These are phyloP conservation scores for Xanthoceras sorbifolium DNA, from an alignment of 345 rosid species.

Conservation along the genomic window DNA sequence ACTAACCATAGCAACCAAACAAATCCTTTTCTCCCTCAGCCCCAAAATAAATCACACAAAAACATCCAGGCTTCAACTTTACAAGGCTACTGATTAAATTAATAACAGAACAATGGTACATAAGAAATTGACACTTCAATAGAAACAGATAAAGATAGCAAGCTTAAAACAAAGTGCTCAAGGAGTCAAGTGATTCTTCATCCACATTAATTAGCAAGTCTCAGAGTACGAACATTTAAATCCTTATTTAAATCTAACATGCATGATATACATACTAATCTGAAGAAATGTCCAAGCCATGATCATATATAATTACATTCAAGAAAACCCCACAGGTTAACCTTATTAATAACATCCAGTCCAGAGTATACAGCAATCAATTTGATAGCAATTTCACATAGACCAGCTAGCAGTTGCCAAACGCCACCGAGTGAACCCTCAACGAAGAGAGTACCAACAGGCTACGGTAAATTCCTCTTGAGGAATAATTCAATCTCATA, in stretches of 20 bases:
- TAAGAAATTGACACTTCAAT: not conserved
- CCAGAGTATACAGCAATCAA: not conserved
- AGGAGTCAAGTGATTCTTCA: conserved; percentile 1
- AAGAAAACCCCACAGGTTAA: not conserved
- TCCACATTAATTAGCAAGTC: conserved; percentile 3
- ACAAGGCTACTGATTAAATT: not conserved
- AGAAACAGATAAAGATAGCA: not conserved
- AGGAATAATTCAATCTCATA: not conserved
- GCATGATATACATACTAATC: not conserved
- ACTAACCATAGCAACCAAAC: not conserved
- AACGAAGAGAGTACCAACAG: not conserved
- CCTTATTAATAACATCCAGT: not conserved
- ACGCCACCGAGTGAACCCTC: not conserved
- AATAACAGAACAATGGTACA: not conserved
- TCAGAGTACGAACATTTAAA: not conserved
- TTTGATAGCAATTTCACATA: not conserved
- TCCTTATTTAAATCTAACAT: not conserved
- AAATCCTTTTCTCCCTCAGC: not conserved
- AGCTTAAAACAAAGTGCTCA: not conserved
- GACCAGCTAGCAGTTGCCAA: not conserved
- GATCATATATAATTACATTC: not conserved
- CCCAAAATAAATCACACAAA: not conserved
- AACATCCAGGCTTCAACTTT: conserved; percentile 3
- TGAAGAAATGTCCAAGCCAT: conserved; percentile 4
- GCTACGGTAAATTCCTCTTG: not conserved